Evolutionary conservation across 1,139 yeast species (phyloP).

Genomic region (Yueomyces sp.): DNA sequence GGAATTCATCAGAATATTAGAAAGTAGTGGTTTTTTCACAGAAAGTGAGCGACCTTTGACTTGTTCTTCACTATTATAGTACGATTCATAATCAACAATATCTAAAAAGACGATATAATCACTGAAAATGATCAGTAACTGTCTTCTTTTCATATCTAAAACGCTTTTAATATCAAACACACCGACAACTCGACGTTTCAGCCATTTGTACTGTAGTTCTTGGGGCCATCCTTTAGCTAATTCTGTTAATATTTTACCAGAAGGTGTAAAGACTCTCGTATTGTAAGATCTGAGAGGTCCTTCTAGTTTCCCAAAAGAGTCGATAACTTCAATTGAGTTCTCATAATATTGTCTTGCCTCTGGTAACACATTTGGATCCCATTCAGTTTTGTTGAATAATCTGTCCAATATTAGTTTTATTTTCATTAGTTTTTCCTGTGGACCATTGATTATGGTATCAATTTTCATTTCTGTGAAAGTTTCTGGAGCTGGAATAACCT

Average conservation of each 20-base stretch:
- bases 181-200: slow-evolving; percentile 71
- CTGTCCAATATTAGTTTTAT: slow-evolving; percentile 57
- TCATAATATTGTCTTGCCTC: slow-evolving; percentile 34
- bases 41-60: background rate
- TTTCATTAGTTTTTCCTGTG: slow-evolving; percentile 54
- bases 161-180: slow-evolving; percentile 44
- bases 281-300: slow-evolving; percentile 31
- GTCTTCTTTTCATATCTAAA: slow-evolving; percentile 28
- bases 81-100: slow-evolving; percentile 24
- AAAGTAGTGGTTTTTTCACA: slow-evolving; percentile 38
- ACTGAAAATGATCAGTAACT: slow-evolving; percentile 63
- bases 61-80: slow-evolving; percentile 8
- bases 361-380: slow-evolving; percentile 27
- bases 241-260: slow-evolving; percentile 79
- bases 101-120: slow-evolving; percentile 61
- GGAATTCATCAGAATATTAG: slow-evolving; percentile 83
- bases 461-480: slow-evolving; percentile 44
- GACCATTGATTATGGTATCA: slow-evolving; percentile 58
- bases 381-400: slow-evolving; percentile 31
- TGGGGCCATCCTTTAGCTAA: slow-evolving; percentile 80
- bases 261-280: slow-evolving; percentile 73
- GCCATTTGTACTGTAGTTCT: slow-evolving; percentile 81
- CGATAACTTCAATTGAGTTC: slow-evolving; percentile 53
- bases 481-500: slow-evolving; percentile 15
- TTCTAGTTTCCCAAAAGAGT: slow-evolving; percentile 62